Evolutionary conservation across 1,284 basidiomycete species (phyloP), one percentile per base, ranked within the genome.

Genomic region (Irpex lacteus): DNA sequence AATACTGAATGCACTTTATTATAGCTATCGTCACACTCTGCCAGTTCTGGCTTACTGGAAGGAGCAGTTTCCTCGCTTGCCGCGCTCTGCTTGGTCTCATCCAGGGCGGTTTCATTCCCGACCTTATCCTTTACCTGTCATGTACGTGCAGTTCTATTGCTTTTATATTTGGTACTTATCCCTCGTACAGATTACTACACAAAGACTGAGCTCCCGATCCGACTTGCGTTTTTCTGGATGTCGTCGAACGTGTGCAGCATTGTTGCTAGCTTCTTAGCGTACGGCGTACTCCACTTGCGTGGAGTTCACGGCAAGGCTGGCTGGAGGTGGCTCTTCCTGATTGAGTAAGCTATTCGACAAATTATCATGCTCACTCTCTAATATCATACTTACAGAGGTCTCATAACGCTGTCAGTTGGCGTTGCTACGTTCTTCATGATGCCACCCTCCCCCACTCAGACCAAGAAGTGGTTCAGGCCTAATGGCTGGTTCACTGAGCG

Each of bases 371-470:
- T 62, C 21, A 19, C 15, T 47, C 8, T 36, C 57, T 59, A 6
- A 59, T 38, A 7, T 26, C 26, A 6, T 32, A 2, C 26, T 26
- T 9, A 4, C 40, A 76, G 76, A 59, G 84, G 79, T 26, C 64
- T 77, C 15, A 18, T 86, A 26, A 86, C 85, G 0, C 71, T 87
- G 0, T 26, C 70, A 50, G 78, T 90, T 63, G 88, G 87, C 0
- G 52, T 89, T n/a, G 71, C 76, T 1, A 82, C 85, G 0, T 90
- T 86, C 77, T 86, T 87, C 76, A 77, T 78, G 66, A 87, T 90
- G 87, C 87, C 87, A 0, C 80, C 85, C 18, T 82, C 82, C 2
- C 86, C 88, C 1, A 87, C 85, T 0, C 85, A 88, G 68, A 89
- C 86, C 0, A 85, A 82, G 68, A 70, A 72, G 1, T 75, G 74